Evolutionary conservation across 768 basidiomycete species (phyloP), one percentile per base, ranked within the genome.

Genomic region (Amanita molliuscula): DNA sequence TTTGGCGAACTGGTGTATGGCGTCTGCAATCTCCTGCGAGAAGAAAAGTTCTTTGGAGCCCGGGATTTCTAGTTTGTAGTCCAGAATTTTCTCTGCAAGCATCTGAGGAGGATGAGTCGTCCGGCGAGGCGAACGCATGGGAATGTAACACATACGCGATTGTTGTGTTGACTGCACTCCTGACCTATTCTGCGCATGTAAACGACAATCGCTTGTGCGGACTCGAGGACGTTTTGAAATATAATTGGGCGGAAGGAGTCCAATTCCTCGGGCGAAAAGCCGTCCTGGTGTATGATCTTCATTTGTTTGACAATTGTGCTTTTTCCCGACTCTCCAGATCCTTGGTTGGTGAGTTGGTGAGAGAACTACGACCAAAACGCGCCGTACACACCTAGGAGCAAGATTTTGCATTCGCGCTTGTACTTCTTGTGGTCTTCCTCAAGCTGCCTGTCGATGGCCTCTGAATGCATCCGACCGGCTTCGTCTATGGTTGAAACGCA

Each of bases 231-330:
- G 63, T 95, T 88, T 58, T 81, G 81, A 67, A 85, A 91, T 43
- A 98, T 82, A 26, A 84, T 82, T 0, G 82, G 77, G 16, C 85
- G 74, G 69, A 80, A 95, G 3, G 79, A 74, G 53, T 82, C 72
- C 23, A 91, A 78, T 63, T 96, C 92, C 0, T 84, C 77, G 6
- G 67, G 65, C 2, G 82, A 78, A 67, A 92, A 98, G 10, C 94
- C 94, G 54, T 84, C 81, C 64, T 95, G 88, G 64, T 98, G 88
- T 44, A 97, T 93, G 51, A 97, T 94, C 75, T 95, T 96, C 93
- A 98, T 96, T 66, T 98, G 94, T 63, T 98, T 97, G 31, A 96
- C 92, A 55, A 98, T 91, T 0, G 94, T 98, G 3, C 81, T 84
- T 68, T 97, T 97, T 5, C 94, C 95, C 0, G 87, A 89, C 70